These are phyloP conservation scores for Aureobasidium sp. DNA, from an alignment of 2,329 filamentous ascomycete species.

Conservation along the genomic window DNA sequence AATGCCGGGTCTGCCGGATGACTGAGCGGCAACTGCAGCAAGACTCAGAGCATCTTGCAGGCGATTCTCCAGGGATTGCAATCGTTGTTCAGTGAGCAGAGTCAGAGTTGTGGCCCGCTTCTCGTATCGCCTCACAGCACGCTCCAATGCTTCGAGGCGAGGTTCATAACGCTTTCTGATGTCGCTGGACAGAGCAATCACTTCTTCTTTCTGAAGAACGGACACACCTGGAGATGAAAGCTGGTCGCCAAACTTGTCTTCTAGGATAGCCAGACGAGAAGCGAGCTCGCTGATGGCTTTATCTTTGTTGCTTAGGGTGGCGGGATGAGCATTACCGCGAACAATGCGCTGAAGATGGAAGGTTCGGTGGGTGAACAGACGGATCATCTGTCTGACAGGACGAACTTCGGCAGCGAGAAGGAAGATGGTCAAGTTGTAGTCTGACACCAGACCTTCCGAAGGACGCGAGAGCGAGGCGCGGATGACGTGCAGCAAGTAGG, in stretches of 20 bases:
- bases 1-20: conserved; percentile 25
- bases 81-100: conserved; percentile 66
- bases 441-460: conserved; percentile 79
- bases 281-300: conserved; percentile 22
- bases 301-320: not conserved
- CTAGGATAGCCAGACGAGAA: conserved; percentile 27
- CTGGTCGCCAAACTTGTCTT: conserved; percentile 23
- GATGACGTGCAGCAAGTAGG: conserved; percentile 75
- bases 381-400: conserved; percentile 73
- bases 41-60: conserved; percentile 72
- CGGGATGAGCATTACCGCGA: conserved; percentile 24
- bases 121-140: conserved; percentile 84
- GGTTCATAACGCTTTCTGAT: conserved; percentile 63
- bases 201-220: conserved; percentile 27
- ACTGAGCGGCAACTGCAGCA: conserved; percentile 63
- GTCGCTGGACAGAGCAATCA: conserved; percentile 37
- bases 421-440: conserved; percentile 90
- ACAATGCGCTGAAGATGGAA: conserved; percentile 74
- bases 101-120: conserved; percentile 73
- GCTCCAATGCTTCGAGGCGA: conserved; percentile 79
- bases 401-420: conserved; percentile 79
- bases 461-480: conserved; percentile 73
- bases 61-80: conserved; percentile 63
- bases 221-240: not conserved
- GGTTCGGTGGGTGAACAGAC: conserved; percentile 70